Evolutionary conservation across 805 yeast species (phyloP), one percentile per base, ranked within the genome.

Genomic region (Lachancea cidri): DNA sequence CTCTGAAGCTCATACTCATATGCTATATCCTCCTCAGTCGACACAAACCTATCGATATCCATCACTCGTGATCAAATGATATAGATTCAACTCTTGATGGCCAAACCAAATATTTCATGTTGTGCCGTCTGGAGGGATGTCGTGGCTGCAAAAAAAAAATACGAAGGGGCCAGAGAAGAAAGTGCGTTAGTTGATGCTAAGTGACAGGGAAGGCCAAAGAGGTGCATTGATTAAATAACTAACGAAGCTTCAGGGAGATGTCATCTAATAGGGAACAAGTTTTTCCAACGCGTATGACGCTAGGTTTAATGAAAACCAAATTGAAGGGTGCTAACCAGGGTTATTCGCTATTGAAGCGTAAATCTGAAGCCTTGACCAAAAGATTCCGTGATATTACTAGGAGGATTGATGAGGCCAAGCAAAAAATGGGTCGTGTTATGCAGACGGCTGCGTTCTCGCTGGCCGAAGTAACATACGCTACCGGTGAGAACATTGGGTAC

Each of bases 341-440:
- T 29, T 95, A 93, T 64, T 85, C 94, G 13, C 72, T 91, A 50
- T 71, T 91, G 65, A 91, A 91, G 71, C 79, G 98, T 67, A 91
- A 91, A 65, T 88, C 97, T 4, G 98, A 91, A 67, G 98, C 98
- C 0, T 73, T 91, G 61, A 93, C 98, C 16, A 88, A 89, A 65
- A 75, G 98, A 57, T 91, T 91, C 70, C 81, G 98, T 66, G 98
- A 91, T 54, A 91, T 91, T 57, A 88, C 97, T 14, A 85, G 77
- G 62, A 73, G 96, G 64, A 91, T 91, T 60, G 96, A 93, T 62
- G 95, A 87, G 53, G 82, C 98, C 33, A 91, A 91, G 68, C 78
- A 91, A 54, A 93, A 91, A 71, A 91, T 93, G 98, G 98, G 98
- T 38, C 75, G 91, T 50, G 96, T 91, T 33, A 91, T 91, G 98